These are phyloP conservation scores for Myxozyma sirexii DNA, from an alignment of 805 yeast species.

Conservation along the genomic window DNA sequence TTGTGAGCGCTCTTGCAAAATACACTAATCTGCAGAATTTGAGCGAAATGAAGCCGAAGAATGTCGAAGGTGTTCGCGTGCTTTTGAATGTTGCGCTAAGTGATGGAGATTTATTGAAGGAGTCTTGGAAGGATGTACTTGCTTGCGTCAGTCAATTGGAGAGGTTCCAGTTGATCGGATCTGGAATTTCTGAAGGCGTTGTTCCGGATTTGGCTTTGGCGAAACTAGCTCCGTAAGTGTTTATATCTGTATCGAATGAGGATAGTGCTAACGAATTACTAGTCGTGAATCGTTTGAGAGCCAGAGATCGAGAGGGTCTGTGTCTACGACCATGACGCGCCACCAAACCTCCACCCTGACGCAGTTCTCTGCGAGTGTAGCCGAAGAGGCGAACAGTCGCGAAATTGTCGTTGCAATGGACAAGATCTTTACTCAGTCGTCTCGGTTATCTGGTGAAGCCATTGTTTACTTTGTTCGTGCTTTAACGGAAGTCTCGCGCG, in stretches of 20 bases:
- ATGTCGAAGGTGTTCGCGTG: conserved; percentile 75
- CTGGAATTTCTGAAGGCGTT: conserved; percentile 79
- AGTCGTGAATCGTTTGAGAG: conserved; percentile 37
- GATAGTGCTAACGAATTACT: neutral
- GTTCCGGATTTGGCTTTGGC: conserved; percentile 87
- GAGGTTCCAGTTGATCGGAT: conserved; percentile 81
- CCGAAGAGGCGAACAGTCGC: conserved; percentile 42
- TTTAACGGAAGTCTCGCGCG: conserved; percentile 79
- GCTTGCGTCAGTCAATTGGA: conserved; percentile 88
- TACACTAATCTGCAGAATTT: conserved; percentile 79
- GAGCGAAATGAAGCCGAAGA: conserved; percentile 75
- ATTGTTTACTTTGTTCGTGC: conserved; percentile 87
- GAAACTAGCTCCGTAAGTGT: conserved; percentile 52
- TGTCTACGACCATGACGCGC: neutral
- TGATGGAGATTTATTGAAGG: conserved; percentile 73
- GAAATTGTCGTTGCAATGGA: conserved; percentile 61
- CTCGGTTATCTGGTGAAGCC: conserved; percentile 76
- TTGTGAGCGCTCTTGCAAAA: conserved; percentile 85
- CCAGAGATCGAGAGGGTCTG: conserved; percentile 22
- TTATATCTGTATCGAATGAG: neutral
- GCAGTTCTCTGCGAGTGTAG: conserved; percentile 38
- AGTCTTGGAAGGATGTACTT: conserved; percentile 84
- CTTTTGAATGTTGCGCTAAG: conserved; percentile 74
- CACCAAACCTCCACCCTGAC: conserved; percentile 14
- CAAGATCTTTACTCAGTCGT: conserved; percentile 80